Evolutionary conservation across 805 yeast genomes (phyloP).

Genomic region (Candida adriatica): DNA sequence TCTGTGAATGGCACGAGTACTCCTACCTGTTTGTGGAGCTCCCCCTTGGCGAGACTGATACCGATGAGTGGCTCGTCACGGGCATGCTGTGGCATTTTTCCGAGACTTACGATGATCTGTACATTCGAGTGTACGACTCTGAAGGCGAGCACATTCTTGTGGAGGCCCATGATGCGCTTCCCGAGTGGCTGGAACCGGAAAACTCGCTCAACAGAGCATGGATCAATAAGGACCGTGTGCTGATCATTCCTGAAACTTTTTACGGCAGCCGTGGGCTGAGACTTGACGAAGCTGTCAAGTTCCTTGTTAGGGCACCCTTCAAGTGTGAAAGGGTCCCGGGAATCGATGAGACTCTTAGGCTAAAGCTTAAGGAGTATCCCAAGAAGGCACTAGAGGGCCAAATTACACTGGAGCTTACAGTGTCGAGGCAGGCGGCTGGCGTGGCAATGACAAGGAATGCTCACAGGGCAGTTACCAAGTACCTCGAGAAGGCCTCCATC

Average conservation of each 20-base stretch:
- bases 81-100: conserved; percentile 34
- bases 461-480: conserved; percentile 6
- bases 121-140: conserved; percentile 40
- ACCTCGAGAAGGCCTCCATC: conserved; percentile 7
- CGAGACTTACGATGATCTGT: conserved; percentile 28
- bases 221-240: conserved; percentile 37
- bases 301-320: conserved; percentile 31
- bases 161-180: conserved; percentile 40
- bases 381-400: conserved; percentile 22
- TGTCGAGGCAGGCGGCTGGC: conserved; percentile 17
- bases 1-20: conserved; percentile 2
- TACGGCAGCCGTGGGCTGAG: conserved; percentile 28
- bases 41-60: conserved; percentile 35
- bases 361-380: conserved; percentile 24
- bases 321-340: conserved; percentile 24
- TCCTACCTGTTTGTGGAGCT: conserved; percentile 30
- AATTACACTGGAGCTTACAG: conserved; percentile 6
- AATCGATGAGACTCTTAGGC: conserved; percentile 18
- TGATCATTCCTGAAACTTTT: conserved; percentile 34
- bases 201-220: conserved; percentile 46
- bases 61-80: conserved; percentile 41
- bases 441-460: conserved; percentile 9
- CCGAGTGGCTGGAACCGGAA: conserved; percentile 41
- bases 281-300: conserved; percentile 34
- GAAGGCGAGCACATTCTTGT: conserved; percentile 52